Percentiles rank a stretch among this genome's conserved stretches.
These are phyloP conservation scores for Verticillium longisporum DNA, from an alignment of 2,329 filamentous ascomycete genomes.

Conservation along the genomic window DNA sequence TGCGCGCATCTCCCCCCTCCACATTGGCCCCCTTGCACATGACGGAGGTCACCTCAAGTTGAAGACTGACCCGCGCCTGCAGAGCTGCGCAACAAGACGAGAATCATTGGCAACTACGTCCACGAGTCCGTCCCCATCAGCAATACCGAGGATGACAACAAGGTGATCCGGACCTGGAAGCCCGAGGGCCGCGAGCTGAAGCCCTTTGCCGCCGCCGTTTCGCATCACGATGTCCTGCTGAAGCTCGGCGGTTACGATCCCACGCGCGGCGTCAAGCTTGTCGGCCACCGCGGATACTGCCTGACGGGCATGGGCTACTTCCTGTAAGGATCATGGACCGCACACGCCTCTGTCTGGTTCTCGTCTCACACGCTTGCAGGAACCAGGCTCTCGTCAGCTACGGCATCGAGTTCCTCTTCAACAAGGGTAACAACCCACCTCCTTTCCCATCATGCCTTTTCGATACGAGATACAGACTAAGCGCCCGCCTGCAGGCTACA, in stretches of 20 bases:
- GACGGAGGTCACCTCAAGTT: too few species aligned
- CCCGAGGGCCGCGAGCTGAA: constrained; percentile 70
- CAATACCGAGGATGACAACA: constrained; percentile 82
- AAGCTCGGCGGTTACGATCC: constrained; percentile 88
- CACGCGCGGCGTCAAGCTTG: constrained; percentile 87
- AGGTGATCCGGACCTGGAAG: constrained; percentile 68
- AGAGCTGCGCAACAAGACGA: constrained; percentile 66
- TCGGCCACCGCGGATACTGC: constrained; percentile 92
- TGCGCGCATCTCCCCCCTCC: too few species aligned
- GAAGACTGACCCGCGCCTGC: constrained; percentile 1
- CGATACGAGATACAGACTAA: too few species aligned
- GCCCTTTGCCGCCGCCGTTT: constrained; percentile 58
- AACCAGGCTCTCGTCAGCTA: constrained; percentile 95
- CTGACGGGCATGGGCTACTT: constrained; percentile 84
- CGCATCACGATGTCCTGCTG: constrained; percentile 89
- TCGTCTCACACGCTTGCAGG: constrained; percentile 10
- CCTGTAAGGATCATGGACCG: constrained; percentile 30
- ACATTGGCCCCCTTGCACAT: background rate
- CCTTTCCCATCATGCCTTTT: background rate
- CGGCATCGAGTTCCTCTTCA: constrained; percentile 79
- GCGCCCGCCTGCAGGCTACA: constrained; percentile 45
- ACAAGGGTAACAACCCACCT: constrained; percentile 40
- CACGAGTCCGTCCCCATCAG: constrained; percentile 80
- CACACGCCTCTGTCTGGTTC: background rate
- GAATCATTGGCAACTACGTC: constrained; percentile 84